A percentile compares a stretch with the other conserved stretches of the same genome.
Conservation (phyloP, 2,329 filamentous ascomycete species). For the Neopestalotiopsis rosae region DNA sequence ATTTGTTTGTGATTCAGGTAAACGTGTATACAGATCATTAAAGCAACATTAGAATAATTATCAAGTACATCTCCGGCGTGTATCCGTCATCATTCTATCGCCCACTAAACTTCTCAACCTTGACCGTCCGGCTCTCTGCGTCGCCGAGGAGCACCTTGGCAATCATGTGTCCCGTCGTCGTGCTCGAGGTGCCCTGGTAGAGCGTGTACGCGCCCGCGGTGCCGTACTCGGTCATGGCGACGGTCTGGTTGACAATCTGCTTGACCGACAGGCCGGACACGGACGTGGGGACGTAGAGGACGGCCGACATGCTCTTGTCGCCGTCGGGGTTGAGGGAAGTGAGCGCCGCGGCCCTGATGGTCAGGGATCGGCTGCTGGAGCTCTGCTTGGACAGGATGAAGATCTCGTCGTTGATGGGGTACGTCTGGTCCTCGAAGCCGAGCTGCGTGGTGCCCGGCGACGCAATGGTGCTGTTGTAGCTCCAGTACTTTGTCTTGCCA, state of each 20-base stretch:
- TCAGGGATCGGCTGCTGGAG: background rate
- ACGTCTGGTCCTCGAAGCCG: constrained; percentile 5
- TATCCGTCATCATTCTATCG: background rate
- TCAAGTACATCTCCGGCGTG: too few relatives aligned
- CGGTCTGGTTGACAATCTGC: background rate
- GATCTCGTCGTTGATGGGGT: background rate
- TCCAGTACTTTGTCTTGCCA: constrained; percentile 4
- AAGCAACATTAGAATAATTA: too few relatives aligned
- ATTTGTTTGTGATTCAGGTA: too few relatives aligned
- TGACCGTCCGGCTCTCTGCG: background rate
- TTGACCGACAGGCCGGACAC: background rate
- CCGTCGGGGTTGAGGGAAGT: background rate
- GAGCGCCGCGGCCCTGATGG: background rate
- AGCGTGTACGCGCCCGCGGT: constrained; percentile 3
- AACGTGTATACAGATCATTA: too few relatives aligned
- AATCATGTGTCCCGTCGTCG: background rate
- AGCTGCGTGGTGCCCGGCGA: background rate
- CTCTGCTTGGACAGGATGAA: constrained; percentile 6
- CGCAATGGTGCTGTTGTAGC: background rate
- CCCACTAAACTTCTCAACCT: background rate
- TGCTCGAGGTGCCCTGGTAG: background rate
- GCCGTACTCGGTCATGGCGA: constrained; percentile 2
- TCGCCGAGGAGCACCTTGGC: background rate
- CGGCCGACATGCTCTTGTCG: background rate
- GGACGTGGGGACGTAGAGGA: background rate